Evolutionary conservation across 2,329 filamentous ascomycete species (phyloP).

Genomic region (Xenosphaeropsis pyriputrescens): DNA sequence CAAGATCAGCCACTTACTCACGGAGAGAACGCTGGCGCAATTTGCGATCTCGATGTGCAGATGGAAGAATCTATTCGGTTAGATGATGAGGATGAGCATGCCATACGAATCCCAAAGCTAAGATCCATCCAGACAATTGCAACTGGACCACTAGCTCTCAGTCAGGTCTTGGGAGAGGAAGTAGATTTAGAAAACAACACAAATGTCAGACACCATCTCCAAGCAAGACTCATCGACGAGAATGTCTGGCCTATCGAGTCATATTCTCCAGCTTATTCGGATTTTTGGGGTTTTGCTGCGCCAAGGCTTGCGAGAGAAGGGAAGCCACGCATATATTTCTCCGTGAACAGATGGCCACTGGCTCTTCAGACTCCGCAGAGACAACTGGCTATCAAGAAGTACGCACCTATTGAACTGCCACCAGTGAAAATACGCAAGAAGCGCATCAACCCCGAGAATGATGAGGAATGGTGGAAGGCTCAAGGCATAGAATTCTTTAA

Average conservation of each 20-base stretch:
- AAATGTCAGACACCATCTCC: background rate
- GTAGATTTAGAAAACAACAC: no score
- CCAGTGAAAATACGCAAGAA: background rate
- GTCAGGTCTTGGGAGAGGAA: no score
- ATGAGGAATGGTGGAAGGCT: background rate
- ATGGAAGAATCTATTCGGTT: no score
- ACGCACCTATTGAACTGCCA: background rate
- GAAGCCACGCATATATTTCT: conserved; percentile 21
- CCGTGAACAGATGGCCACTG: conserved; percentile 32
- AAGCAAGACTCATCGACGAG: background rate
- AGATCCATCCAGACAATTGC: no score
- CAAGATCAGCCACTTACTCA: background rate
- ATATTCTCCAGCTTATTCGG: background rate
- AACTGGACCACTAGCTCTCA: no score
- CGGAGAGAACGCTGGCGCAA: background rate
- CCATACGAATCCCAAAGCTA: no score
- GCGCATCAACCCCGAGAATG: background rate
- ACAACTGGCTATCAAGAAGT: conserved; percentile 14
- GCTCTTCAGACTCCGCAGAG: conserved; percentile 20
- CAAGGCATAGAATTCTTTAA: background rate
- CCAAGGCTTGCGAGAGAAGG: background rate
- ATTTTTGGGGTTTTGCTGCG: no score
- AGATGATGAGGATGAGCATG: no score
- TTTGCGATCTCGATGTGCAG: no score
- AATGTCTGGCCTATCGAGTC: background rate